Evolutionary conservation across 495 filamentous ascomycete species (phyloP).

Genomic region (Beverwykella pulmonaria): DNA sequence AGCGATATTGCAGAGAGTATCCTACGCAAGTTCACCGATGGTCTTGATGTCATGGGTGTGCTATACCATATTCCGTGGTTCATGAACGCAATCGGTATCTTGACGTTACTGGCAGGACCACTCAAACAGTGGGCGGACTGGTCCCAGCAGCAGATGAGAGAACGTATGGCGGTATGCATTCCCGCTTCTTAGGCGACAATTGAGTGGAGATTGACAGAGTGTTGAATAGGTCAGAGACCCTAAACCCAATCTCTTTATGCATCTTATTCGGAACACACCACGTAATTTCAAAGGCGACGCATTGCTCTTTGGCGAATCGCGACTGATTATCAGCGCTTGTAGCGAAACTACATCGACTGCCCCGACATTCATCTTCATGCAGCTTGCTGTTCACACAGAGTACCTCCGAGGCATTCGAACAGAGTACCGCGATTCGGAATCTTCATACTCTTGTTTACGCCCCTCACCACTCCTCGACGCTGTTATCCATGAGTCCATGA

Average conservation of each 20-base stretch:
- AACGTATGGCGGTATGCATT: slow-evolving; percentile 6
- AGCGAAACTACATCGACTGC: slow-evolving; percentile 15
- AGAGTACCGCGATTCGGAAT: not conserved
- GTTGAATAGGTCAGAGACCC: not conserved
- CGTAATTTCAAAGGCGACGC: not conserved
- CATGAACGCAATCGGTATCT: not conserved
- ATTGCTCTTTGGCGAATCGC: not conserved
- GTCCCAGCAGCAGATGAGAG: not conserved
- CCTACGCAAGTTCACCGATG: not conserved
- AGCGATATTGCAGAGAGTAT: slow-evolving; percentile 8
- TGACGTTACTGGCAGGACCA: not conserved
- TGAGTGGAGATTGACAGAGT: not conserved
- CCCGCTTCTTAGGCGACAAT: not conserved
- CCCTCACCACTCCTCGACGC: not conserved
- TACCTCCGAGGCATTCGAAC: not conserved
- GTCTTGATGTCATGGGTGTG: slow-evolving; percentile 1
- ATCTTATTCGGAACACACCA: not conserved
- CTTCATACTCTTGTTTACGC: slow-evolving; percentile 1
- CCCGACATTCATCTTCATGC: slow-evolving; percentile 13
- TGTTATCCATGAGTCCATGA: slow-evolving; percentile 20
- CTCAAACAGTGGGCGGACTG: slow-evolving; percentile 6
- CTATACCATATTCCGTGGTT: slow-evolving; percentile 10
- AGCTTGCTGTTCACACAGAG: not conserved
- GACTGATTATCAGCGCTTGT: slow-evolving; percentile 19
- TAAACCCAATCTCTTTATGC: not conserved